Evolutionary conservation across 345 rosid species (phyloP).

Genomic region (Eucalyptus virginea): DNA sequence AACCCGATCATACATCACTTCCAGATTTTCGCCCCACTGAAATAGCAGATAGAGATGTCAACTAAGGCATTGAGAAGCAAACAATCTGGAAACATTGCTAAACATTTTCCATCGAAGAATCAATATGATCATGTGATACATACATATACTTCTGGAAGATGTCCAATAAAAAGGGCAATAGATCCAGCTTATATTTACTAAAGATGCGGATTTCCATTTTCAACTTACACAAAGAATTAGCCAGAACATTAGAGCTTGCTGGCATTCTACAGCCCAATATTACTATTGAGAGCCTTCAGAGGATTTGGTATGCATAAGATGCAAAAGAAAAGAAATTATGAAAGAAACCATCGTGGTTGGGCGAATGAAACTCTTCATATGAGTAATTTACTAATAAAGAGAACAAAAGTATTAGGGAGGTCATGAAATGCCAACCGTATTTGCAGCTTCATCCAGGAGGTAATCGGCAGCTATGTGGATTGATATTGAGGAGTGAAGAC

Average conservation of each 20-base stretch:
- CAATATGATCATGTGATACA: not conserved
- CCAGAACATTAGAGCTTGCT: not conserved
- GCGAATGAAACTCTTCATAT: not conserved
- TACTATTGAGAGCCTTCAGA: not conserved
- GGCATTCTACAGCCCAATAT: not conserved
- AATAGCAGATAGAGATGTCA: not conserved
- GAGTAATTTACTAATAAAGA: not conserved
- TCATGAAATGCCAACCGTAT: constrained; percentile 22
- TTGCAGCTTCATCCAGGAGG: constrained; percentile 69
- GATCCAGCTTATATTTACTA: not conserved
- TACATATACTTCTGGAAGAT: not conserved
- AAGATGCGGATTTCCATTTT: not conserved
- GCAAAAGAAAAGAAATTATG: not conserved
- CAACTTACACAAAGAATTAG: not conserved
- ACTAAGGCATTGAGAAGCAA: not conserved
- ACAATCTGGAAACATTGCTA: not conserved
- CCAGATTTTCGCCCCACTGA: constrained; percentile 93
- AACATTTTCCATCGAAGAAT: not conserved
- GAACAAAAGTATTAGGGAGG: not conserved
- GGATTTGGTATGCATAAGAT: not conserved
- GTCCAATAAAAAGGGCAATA: not conserved
- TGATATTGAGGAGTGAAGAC: constrained; percentile 94
- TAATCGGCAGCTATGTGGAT: constrained; percentile 82
- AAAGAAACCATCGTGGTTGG: not conserved
- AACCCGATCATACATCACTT: constrained; percentile 74